Base-by-base conservation (phyloP, 208 protist species). In the Leishmania lainsoni region DNA sequence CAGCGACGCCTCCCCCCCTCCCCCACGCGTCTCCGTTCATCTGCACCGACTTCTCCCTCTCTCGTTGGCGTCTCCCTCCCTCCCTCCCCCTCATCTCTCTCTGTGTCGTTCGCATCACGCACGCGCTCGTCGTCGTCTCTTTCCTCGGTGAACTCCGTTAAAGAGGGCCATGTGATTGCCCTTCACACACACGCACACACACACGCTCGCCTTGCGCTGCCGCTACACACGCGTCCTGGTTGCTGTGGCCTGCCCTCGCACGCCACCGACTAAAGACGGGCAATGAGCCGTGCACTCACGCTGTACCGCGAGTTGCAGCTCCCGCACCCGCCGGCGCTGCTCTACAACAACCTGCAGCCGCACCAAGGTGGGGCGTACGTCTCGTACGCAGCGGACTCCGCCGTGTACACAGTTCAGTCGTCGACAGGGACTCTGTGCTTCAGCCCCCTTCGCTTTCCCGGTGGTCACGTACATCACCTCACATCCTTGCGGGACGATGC, bases 261-360 rank as follows among this genome's bases (percentile, higher is more conserved):
- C 3, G 22, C 5, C 69, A 35, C 69, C 16, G 17, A 45, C 69
- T 73, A 26, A 20, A 51, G 42, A 29, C 9, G 6, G 17, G 32
- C 69, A 29, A 79, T 79, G 76, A 79, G 39, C 49, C 0, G 14
- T 12, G 45, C 63, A 48, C 76, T 79, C 76, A 35, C 22, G 1
- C 59, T 52, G 17, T 56, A 54, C 66, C 59, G 79, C 16, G 72
- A 81, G 65, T 78, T 86, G 49, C 29, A 29, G 8, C 56, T 86
- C 59, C 73, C 82, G 0, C 48, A 35, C 14, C 8, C 78, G 29
- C 87, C 87, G 0, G 86, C 84, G 48, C 81, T 93, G 32, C 75
- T 90, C 17, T 86, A 78, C 75, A 93, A 91, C 75, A 93, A 93
- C 80, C 76, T 93, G 45, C 54, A 83, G 54, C 32, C 84, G 68